phyloP scores from a whole-genome alignment of 768 basidiomycete genomes.

The Rhizopogon rudus region DNA sequence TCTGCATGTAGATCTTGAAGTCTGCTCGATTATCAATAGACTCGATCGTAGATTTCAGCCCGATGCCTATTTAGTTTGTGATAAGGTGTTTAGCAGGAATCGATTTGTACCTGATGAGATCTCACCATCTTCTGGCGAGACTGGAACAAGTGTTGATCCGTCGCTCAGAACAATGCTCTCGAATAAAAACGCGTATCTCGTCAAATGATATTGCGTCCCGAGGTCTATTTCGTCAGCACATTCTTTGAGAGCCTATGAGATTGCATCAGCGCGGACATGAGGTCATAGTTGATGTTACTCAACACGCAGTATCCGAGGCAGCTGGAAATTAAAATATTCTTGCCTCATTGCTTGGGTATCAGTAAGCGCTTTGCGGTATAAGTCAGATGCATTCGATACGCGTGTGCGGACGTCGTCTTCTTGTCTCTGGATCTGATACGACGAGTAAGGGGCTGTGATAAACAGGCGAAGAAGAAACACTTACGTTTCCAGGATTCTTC shows the following conservation, averaged over 20 bases:
- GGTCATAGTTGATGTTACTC: not conserved
- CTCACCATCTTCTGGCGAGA: conserved; percentile 64
- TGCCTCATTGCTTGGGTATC: conserved; percentile 90
- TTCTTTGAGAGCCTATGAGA: conserved; percentile 77
- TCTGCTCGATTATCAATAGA: conserved; percentile 92
- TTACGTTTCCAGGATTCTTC: conserved; percentile 85
- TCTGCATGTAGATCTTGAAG: conserved; percentile 97
- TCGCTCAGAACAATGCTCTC: conserved; percentile 90
- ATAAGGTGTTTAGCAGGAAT: not conserved
- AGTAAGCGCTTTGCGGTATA: conserved; percentile 83
- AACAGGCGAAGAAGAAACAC: conserved; percentile 10
- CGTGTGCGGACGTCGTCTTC: conserved; percentile 91
- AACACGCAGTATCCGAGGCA: conserved; percentile 83
- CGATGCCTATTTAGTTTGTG: conserved; percentile 39
- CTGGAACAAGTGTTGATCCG: conserved; percentile 75
- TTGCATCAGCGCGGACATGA: conserved; percentile 7
- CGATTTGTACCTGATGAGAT: not conserved
- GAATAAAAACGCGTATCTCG: conserved; percentile 90
- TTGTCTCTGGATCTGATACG: conserved; percentile 72
- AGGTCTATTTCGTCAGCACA: conserved; percentile 94
- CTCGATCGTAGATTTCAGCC: conserved; percentile 84
- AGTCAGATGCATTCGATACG: conserved; percentile 82
- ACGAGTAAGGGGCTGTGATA: conserved; percentile 8
- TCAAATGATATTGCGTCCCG: conserved; percentile 96
- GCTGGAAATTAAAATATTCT: conserved; percentile 97